Percentiles rank a stretch among this genome's conserved stretches.
Evolutionary conservation across 75 land plant species (phyloP).

Genomic region (Ceratopteris richardii): DNA sequence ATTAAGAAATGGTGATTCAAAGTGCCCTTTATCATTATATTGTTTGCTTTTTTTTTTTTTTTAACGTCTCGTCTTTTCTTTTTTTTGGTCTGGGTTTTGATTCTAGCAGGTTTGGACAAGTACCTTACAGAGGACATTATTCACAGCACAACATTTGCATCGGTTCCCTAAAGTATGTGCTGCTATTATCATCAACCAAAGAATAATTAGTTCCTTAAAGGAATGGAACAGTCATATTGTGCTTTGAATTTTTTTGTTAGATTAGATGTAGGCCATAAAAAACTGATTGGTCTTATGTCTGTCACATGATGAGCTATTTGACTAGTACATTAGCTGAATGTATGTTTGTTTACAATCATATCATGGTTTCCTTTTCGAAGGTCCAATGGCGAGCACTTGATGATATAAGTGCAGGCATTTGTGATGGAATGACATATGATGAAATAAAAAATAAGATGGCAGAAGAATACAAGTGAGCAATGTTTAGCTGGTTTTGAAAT

Average conservation of each 20-base stretch:
- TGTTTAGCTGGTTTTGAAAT: neutral
- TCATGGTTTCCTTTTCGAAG: slow-evolving; percentile 25
- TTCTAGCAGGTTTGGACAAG: slow-evolving; percentile 88
- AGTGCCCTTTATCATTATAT: too few species aligned
- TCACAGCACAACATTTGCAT: slow-evolving; percentile 70
- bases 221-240: too few species aligned
- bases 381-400: slow-evolving; percentile 99
- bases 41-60: neutral
- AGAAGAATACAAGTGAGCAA: slow-evolving; percentile 84
- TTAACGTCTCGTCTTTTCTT: too few species aligned
- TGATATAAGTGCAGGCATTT: slow-evolving; percentile 92
- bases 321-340: too few species aligned
- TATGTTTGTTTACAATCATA: too few species aligned
- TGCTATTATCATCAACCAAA: too few species aligned
- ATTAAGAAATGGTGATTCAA: too few species aligned
- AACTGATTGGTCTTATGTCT: too few species aligned
- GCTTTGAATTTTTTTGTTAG: too few species aligned
- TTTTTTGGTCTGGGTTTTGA: too few species aligned
- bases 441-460: slow-evolving; percentile 95
- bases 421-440: slow-evolving; percentile 99
- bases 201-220: too few species aligned
- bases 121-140: slow-evolving; percentile 81
- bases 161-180: slow-evolving; percentile 80
- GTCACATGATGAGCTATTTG: neutral
- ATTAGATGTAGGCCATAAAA: too few species aligned